phyloP scores from a whole-genome alignment of 2,329 filamentous ascomycete genomes.

The Penicillium digitatum region DNA sequence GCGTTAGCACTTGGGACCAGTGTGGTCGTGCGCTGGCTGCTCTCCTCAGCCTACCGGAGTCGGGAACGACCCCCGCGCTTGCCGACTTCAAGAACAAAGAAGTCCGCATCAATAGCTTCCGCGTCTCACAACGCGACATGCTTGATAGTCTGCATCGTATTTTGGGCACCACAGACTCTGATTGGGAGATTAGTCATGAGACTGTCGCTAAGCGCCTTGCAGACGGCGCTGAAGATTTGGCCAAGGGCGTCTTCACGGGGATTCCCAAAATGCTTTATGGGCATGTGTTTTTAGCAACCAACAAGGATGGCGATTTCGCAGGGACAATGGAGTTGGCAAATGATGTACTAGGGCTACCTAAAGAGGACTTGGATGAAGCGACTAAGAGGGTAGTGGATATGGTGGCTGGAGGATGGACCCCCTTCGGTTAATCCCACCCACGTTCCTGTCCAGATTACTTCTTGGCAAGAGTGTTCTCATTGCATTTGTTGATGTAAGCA shows the following conservation, averaged over 20 bases:
- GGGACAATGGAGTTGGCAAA: slow-evolving; percentile 3
- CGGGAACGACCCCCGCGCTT: slow-evolving; percentile 37
- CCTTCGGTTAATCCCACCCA: neutral
- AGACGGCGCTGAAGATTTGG: slow-evolving; percentile 8
- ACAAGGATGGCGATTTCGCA: slow-evolving; percentile 9
- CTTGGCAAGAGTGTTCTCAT: neutral
- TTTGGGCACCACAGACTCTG: slow-evolving; percentile 52
- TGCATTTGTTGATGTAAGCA: neutral
- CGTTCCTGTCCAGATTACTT: too few species aligned
- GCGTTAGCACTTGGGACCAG: slow-evolving; percentile 59
- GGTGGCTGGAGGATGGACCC: slow-evolving; percentile 15
- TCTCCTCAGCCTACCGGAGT: slow-evolving; percentile 46
- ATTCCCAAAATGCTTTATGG: slow-evolving; percentile 13
- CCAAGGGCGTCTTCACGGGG: slow-evolving; percentile 4
- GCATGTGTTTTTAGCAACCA: slow-evolving; percentile 1
- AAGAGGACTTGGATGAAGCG: slow-evolving; percentile 16
- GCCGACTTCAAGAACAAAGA: slow-evolving; percentile 39
- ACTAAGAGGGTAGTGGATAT: slow-evolving; percentile 15
- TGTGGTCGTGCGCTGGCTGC: slow-evolving; percentile 51
- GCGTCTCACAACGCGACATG: slow-evolving; percentile 60
- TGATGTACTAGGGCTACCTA: slow-evolving; percentile 4
- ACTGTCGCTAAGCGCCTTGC: slow-evolving; percentile 7
- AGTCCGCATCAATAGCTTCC: slow-evolving; percentile 55
- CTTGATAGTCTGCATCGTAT: slow-evolving; percentile 56
- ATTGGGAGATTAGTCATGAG: slow-evolving; percentile 48